These are phyloP conservation scores for Pseudogymnoascus sp. DNA, from an alignment of 2,329 filamentous ascomycete species.

Conservation along the genomic window DNA sequence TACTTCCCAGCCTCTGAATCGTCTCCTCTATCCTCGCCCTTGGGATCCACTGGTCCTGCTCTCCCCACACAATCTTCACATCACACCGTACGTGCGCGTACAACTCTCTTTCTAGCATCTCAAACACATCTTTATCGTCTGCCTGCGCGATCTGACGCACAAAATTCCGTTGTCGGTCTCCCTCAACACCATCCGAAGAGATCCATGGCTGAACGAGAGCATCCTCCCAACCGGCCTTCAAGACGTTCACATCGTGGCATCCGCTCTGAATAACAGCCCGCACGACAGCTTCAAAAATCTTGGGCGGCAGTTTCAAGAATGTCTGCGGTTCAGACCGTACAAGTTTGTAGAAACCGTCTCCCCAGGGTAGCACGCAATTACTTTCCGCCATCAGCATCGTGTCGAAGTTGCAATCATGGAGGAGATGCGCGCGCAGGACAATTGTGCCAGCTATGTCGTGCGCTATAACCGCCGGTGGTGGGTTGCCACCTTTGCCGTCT, in stretches of 20 bases:
- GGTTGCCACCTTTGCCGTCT: not conserved
- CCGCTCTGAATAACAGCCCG: not conserved
- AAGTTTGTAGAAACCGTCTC: not conserved
- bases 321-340: not conserved
- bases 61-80: slow-evolving; percentile 1
- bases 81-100: not conserved
- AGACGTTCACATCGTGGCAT: not conserved
- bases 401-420: not conserved
- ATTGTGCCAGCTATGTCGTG: not conserved
- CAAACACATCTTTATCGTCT: not conserved
- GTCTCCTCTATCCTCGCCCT: not conserved
- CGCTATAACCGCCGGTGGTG: not conserved
- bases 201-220: not conserved
- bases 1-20: not conserved
- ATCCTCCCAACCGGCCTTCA: not conserved
- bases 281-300: not conserved
- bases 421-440: not conserved
- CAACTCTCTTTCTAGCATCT: not conserved
- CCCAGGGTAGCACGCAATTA: not conserved
- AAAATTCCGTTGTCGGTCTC: not conserved
- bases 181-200: not conserved
- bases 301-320: not conserved
- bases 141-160: not conserved
- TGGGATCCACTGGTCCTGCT: not conserved
- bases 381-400: not conserved